Base-by-base conservation (phyloP, 108 stramenopile species). In the Schizochytrium sp. region DNA sequence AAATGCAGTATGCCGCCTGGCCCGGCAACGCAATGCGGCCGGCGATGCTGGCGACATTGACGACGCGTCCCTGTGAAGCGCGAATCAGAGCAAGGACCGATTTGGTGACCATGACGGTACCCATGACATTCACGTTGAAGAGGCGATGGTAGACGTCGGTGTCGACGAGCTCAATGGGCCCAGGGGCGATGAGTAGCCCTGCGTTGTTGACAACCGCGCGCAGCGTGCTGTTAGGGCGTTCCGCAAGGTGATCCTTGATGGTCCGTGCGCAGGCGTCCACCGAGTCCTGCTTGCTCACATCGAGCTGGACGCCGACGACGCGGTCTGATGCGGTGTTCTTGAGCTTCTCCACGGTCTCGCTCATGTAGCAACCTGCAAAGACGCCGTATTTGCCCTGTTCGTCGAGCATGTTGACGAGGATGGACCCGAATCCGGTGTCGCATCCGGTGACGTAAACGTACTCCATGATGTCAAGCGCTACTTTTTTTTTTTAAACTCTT, bases 41-140 rank as follows among this genome's bases (percentile, higher is more conserved):
- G 2, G 76, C 76, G 51, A 83, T 83, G n/a, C 48, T 53, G 45
- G 76, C 76, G 14, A 83, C 76, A 23, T 83, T 83, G 51, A 83
- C 5, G 51, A 83, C 51, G n/a, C 76, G 76, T 14, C 76, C 76
- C 23, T 83, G 76, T 3, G 48, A 53, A 12, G 1, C 76, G 51
- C 76, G 76, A 34, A 83, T 83, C 19, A 83, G 51, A 0, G 76
- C n/a, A 6, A 83, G 76, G 23, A 83, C 76, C 12, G 76, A 83
- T 23, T 83, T 83, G 45, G 76, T 83, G 14, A 83, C 76, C 76
- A 83, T 83, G 48, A 83, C 76, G 12, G 76, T 83, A 12, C 76
- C 76, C 45, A 53, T 47, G 25, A 83, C 45, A 23, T 83, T 83
- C 43, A 83, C 76, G 51, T 83, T 53, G 48, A 83, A 53, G 48